Percentiles rank a stretch among this genome's conserved stretches.
phyloP scores from a whole-genome alignment of 192 early-diverging fungal genomes.

The Dissophora ornata region DNA sequence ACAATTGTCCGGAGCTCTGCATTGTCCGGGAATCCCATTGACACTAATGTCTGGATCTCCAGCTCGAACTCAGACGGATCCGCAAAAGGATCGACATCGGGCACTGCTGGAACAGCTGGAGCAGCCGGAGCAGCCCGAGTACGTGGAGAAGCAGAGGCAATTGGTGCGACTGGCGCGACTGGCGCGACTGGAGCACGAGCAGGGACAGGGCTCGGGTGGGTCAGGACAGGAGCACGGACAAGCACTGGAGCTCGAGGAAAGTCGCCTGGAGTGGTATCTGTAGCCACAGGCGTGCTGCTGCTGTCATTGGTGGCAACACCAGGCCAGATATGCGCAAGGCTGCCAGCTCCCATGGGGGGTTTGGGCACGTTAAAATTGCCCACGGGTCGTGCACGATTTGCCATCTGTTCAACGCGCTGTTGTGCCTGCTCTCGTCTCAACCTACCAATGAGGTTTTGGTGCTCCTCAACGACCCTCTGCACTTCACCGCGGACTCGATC shows the following conservation, averaged over 20 bases:
- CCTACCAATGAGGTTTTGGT: background rate
- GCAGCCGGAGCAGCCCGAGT: background rate
- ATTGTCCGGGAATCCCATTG: constrained; percentile 38
- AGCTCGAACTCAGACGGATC: constrained; percentile 42
- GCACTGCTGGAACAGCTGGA: background rate
- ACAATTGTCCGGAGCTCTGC: constrained; percentile 30
- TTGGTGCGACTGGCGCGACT: background rate
- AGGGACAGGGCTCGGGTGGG: background rate
- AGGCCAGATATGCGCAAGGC: constrained; percentile 28
- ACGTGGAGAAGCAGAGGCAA: background rate
- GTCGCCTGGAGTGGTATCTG: constrained; percentile 28
- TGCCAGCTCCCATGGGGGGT: constrained; percentile 3
- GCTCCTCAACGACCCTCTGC: background rate
- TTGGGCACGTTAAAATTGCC: background rate
- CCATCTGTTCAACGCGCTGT: constrained; percentile 14
- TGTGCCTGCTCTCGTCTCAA: constrained; percentile 4
- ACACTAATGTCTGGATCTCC: constrained; percentile 25
- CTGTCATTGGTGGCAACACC: too few species aligned
- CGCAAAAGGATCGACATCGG: constrained; percentile 35
- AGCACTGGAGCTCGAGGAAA: constrained; percentile 18
- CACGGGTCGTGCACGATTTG: constrained; percentile 2
- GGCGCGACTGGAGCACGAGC: background rate
- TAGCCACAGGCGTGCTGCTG: background rate
- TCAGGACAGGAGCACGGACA: background rate
- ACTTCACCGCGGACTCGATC: too few species aligned